phyloP scores from a whole-genome alignment of 768 basidiomycete genomes.

The Amanita subjunquillea region DNA sequence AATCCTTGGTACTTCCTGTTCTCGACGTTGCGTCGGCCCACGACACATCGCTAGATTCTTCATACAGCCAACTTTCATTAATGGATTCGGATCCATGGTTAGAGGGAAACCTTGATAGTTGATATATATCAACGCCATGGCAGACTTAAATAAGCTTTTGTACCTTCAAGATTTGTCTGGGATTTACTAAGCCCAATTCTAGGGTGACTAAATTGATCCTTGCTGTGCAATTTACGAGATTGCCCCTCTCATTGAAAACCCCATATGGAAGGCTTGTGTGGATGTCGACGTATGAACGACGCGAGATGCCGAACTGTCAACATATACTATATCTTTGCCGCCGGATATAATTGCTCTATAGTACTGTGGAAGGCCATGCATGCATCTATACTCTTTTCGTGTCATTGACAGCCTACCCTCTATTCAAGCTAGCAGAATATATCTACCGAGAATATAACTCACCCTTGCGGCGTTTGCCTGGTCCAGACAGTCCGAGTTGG shows the following conservation, averaged over 20 bases:
- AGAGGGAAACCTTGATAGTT: not conserved
- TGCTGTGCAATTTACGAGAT: constrained; percentile 35
- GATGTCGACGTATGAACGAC: too few species aligned
- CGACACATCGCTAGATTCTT: not conserved
- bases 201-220: constrained; percentile 4
- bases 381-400: not conserved
- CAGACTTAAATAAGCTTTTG: not conserved
- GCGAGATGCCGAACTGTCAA: too few species aligned
- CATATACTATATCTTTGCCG: too few species aligned
- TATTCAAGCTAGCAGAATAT: constrained; percentile 19
- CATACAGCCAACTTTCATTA: not conserved
- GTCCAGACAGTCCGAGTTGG: constrained; percentile 33
- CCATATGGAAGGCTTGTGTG: constrained; percentile 45
- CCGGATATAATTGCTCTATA: too few species aligned
- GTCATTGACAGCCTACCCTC: constrained; percentile 16
- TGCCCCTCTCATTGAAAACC: constrained; percentile 24
- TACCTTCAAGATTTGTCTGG: constrained; percentile 24
- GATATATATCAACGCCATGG: not conserved
- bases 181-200: constrained; percentile 24
- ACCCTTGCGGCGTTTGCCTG: constrained; percentile 37
- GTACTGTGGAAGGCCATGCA: not conserved
- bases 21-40: constrained; percentile 6
- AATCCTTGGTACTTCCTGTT: constrained; percentile 68
- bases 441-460: constrained; percentile 26
- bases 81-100: not conserved